Base-by-base conservation (phyloP, 257 asterid genomes). In the Leptodermis oblonga region DNA sequence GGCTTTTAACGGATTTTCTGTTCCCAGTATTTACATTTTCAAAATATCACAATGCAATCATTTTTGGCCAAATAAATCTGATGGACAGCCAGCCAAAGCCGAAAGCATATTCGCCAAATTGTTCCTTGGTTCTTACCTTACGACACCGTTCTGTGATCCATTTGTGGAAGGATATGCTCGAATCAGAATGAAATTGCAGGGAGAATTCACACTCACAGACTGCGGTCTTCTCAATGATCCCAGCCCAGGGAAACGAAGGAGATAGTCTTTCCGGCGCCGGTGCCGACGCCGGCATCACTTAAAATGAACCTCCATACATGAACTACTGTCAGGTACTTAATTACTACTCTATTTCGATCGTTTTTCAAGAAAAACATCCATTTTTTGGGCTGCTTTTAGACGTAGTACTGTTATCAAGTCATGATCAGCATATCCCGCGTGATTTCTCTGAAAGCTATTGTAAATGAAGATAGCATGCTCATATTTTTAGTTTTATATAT, bases 121-220 rank as follows among this genome's bases (percentile, higher is more conserved):
- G 56, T 51, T 51, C 56, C 25, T 18, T 51, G 22, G 11, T 51
- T 51, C 26, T 26, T 23, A 15, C n/a, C 6, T 22, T 53, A 26
- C 25, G 31, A 34, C 39, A 34, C 39, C 7, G 25, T n/a, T 52
- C 4, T 52, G 0, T n/a, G 4, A 12, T n/a, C 14, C 59, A 52
- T 22, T 22, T 52, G 58, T 2, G 14, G 30, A 52, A 4, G 14
- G 30, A 52, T 22, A 53, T 53, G n/a, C 11, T 4, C 30, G 39
- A 34, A n/a, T n/a, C n/a, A n/a, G 39, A 53, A 53, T 53, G 11
- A 53, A 53, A 53, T 23, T 53, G 59, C 59, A 53, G 59, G 25
- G 0, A 22, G 3, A 17, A 17, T 12, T 23, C 25, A 13, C 30
- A 22, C 0, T 9, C 25, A 20, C 59, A 52, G 39, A 22, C 58